Base-by-base conservation (phyloP, 148 eudicot species). In the Fagopyrum esculentum region DNA sequence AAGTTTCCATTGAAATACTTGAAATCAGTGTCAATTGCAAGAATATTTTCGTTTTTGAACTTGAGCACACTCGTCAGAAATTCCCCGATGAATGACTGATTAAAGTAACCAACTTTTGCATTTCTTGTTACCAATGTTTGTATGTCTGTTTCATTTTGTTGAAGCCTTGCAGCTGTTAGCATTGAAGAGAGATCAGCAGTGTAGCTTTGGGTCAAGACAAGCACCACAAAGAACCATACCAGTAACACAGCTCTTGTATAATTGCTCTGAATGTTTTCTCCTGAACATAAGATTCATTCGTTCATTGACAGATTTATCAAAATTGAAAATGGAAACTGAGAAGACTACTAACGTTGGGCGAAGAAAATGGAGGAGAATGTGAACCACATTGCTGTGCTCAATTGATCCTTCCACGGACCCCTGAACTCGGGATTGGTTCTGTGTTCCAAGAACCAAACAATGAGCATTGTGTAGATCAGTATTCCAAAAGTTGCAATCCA, bases 261-360 rank as follows among this genome's bases (percentile, higher is more conserved):
- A 3, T 47, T 73, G 64, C 76, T 73, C 8, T 64, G 40, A 16
- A 80, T 46, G 11, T 17, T 8, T 54, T 80, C 82, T 40, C 77
- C 82, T 80, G 29, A n/a, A 60, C 12, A 35, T 35, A 35, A 35
- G 40, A 35, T 35, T 35, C 40, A 35, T 35, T 35, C 40, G 1
- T 35, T 35, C 40, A 35, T 35, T 35, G 40, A 35, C 40, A 35
- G 3, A 35, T 35, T 35, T 35, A 35, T 35, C 40, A 35, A 35
- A 1, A 35, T 35, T 35, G 40, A 35, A 35, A 57, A 56, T 56
- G 19, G 61, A 56, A 22, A 17, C 19, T 56, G 40, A 56, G 26
- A 56, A n/a, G 61, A 56, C 22, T 4, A 78, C 87, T 85, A 72
- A 85, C 87, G 57, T 17, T 80, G 85, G 52, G 85, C 81, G 61